Evolutionary conservation across 2,329 filamentous ascomycete species (phyloP).

Genomic region (Colletotrichum shisoi): DNA sequence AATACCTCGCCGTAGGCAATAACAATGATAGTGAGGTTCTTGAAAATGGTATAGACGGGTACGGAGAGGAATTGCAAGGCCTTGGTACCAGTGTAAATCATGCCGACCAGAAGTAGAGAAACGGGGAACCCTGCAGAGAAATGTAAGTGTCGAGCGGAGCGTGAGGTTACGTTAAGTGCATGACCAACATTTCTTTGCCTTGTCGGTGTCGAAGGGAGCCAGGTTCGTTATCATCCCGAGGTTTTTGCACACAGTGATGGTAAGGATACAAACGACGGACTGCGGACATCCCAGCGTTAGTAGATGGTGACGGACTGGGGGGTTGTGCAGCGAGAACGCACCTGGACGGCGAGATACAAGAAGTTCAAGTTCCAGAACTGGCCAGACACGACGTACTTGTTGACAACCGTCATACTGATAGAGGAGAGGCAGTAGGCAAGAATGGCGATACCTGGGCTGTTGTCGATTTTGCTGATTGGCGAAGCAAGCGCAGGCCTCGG

Average conservation of each 20-base stretch:
- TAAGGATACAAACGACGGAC: conserved; percentile 87
- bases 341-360: conserved; percentile 91
- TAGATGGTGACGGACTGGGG: conserved; percentile 9
- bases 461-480: conserved; percentile 64
- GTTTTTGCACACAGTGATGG: conserved; percentile 84
- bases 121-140: conserved; percentile 85
- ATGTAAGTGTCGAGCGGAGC: conserved; percentile 39
- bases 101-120: conserved; percentile 92
- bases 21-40: conserved; percentile 98
- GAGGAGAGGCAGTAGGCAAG: conserved; percentile 91
- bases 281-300: conserved; percentile 50
- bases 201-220: conserved; percentile 82
- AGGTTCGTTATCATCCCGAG: conserved; percentile 82
- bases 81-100: conserved; percentile 98
- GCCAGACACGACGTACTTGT: conserved; percentile 97
- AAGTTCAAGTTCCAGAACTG: conserved; percentile 94
- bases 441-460: conserved; percentile 82
- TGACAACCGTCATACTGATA: conserved; percentile 99
- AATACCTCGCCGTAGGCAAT: conserved; percentile 98
- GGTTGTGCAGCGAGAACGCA: conserved; percentile 56
- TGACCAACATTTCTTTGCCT: conserved; percentile 86
- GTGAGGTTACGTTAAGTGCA: conserved; percentile 18
- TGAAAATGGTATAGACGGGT: conserved; percentile 99
- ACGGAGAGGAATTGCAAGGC: conserved; percentile 96
- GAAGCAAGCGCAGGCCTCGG: conserved; percentile 43